Evolutionary conservation across 768 basidiomycete genomes (phyloP), one percentile per base, ranked within the genome.

Genomic region (Lyophyllum decastes): DNA sequence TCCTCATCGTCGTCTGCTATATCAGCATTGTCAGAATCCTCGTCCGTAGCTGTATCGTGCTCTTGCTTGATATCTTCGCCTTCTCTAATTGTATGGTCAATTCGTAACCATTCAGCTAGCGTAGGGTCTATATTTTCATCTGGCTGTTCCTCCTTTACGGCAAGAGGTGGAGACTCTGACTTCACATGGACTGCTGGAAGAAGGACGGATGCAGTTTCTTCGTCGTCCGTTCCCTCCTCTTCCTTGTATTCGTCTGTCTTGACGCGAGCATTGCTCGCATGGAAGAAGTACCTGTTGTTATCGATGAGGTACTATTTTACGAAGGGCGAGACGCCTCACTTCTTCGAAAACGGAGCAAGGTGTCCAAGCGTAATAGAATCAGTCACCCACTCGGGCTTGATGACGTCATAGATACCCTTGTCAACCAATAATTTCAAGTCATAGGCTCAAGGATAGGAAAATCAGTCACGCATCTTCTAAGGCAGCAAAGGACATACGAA

Each of bases 361-460:
- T 82, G 74, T 11, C 79, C 81, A 26, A 76, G 73, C 5, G 79
- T 76, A n/a, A 95, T 78, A 22, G 88, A 95, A 66, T 94, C 91
- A 35, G 78, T 67, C 53, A 98, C 76, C 94, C 95, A 98, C 26
- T 81, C 73, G 0, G 95, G 92, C 54, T 82, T 86, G 58, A 96
- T 74, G 49, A 96, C 85, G 61, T 93, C 88, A 54, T 86, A 76
- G 0, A 78, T 76, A 3, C 80, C 87, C 64, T 90, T 92, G 55
- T 88, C 79, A 50, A 93, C 87, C 54, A 90, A 72, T 53, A 85
- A 70, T 68, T 83, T 87, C 63, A 92, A 76, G 63, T 90, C 86
- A 64, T 87, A 89, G 0, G 88, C 90, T 92, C 54, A 43, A 49
- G 52, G 55, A 34, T 44, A 57, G 16, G 27, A 41, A 41, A 47